These are phyloP conservation scores for Babjeviella inositovora DNA, from an alignment of 805 yeast species.

Conservation along the genomic window DNA sequence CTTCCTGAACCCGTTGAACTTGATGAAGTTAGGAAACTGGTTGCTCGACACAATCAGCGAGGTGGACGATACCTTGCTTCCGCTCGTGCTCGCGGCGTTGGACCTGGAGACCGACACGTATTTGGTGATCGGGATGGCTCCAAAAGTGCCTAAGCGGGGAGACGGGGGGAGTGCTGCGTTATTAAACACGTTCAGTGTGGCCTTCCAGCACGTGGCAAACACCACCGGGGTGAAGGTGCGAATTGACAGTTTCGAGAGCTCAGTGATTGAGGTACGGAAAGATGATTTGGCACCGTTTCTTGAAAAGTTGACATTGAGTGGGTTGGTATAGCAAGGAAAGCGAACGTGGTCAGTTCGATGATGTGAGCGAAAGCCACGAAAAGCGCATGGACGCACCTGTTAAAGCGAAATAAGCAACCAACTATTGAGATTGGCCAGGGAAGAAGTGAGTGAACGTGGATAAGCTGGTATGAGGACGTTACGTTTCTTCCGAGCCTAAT, in stretches of 20 bases:
- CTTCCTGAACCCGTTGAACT: constrained; percentile 75
- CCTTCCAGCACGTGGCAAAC: constrained; percentile 78
- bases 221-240: constrained; percentile 78
- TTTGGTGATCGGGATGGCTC: constrained; percentile 80
- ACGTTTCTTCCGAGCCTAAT: no score
- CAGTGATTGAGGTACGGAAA: constrained; percentile 77
- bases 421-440: no score
- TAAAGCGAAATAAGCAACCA: no score
- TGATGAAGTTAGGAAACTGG: constrained; percentile 83
- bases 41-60: constrained; percentile 80
- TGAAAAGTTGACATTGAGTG: constrained; percentile 69
- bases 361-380: no score
- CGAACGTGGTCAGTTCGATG: no score
- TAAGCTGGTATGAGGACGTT: no score
- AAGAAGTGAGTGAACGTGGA: no score
- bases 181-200: constrained; percentile 77
- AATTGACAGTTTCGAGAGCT: constrained; percentile 88
- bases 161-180: constrained; percentile 7
- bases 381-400: no score
- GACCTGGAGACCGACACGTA: constrained; percentile 64
- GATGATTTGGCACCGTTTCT: constrained; percentile 82
- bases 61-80: constrained; percentile 48
- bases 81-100: constrained; percentile 74
- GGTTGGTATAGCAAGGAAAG: no score
- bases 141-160: constrained; percentile 17